A percentile compares a stretch with the other conserved stretches of the same genome.
Conservation (phyloP, 805 yeast genomes). For the Yarrowia sp. region DNA sequence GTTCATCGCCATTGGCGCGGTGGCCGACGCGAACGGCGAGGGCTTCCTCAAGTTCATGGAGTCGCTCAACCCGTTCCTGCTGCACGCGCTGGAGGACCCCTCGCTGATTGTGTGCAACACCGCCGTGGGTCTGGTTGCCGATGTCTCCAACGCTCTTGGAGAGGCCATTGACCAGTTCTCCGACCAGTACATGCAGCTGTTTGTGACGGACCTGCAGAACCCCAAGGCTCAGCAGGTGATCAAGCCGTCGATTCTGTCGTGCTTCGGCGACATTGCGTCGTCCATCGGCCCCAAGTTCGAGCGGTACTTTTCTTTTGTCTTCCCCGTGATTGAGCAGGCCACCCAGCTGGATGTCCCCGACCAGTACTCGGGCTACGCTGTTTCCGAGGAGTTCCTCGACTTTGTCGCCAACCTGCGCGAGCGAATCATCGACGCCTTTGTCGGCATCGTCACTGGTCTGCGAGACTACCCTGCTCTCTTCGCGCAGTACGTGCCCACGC, state of each 20-base stretch:
- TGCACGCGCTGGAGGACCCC: constrained; percentile 73
- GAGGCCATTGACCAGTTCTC: constrained; percentile 68
- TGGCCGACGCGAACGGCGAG: constrained; percentile 75
- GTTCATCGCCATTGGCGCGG: constrained; percentile 84
- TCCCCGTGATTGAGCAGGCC: constrained; percentile 57
- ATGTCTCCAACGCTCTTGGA: constrained; percentile 86
- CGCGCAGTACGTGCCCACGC: constrained; percentile 61
- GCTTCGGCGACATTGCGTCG: constrained; percentile 94
- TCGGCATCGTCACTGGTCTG: constrained; percentile 92
- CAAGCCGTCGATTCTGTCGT: constrained; percentile 82
- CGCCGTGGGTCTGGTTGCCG: constrained; percentile 94
- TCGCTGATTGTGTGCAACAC: constrained; percentile 82
- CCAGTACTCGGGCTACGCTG: constrained; percentile 42
- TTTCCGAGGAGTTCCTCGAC: constrained; percentile 71
- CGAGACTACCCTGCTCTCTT: constrained; percentile 64
- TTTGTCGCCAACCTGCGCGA: constrained; percentile 71
- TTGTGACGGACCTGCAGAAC: constrained; percentile 70
- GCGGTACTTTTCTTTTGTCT: constrained; percentile 74
- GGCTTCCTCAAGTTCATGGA: constrained; percentile 74
- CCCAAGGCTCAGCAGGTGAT: constrained; percentile 72
- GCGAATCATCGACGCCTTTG: constrained; percentile 92
- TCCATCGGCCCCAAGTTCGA: constrained; percentile 75
- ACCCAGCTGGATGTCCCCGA: constrained; percentile 33
- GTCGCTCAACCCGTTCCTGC: constrained; percentile 78
- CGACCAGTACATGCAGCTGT: constrained; percentile 75